Percentiles rank a stretch among this genome's conserved stretches.
Conservation (phyloP, 805 yeast genomes). For the Cephaloascus fragrans region DNA sequence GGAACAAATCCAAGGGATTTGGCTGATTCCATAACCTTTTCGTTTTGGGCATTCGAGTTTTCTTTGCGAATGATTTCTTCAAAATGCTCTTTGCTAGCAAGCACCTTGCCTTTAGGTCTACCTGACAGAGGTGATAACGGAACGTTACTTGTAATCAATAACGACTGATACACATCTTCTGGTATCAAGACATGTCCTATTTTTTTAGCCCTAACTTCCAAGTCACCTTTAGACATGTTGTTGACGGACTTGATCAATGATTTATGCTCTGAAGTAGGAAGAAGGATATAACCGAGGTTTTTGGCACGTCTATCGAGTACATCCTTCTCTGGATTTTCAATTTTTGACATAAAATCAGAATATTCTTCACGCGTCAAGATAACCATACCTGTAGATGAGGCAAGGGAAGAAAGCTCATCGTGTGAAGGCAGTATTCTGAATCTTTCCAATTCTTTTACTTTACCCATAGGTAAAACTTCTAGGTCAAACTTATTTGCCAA, state of each 20-base stretch:
- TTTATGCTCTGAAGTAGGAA: slow-evolving; percentile 13
- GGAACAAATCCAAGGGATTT: slow-evolving; percentile 18
- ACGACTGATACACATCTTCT: slow-evolving; percentile 9
- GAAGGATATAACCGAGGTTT: slow-evolving; percentile 9
- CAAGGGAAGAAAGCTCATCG: slow-evolving; percentile 1
- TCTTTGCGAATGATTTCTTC: slow-evolving; percentile 15
- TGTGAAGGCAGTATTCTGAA: slow-evolving; percentile 4
- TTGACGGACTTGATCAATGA: slow-evolving; percentile 4
- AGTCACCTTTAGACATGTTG: slow-evolving; percentile 8
- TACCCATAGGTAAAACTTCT: background rate
- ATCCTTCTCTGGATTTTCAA: slow-evolving; percentile 11
- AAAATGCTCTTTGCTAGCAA: slow-evolving; percentile 21
- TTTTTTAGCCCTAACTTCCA: slow-evolving; percentile 16
- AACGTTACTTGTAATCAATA: background rate
- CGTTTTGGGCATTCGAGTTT: slow-evolving; percentile 11
- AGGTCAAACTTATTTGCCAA: background rate
- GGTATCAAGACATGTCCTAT: slow-evolving; percentile 17
- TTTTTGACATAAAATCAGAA: slow-evolving; percentile 5
- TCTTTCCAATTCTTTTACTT: background rate
- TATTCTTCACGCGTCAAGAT: background rate
- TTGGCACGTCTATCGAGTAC: slow-evolving; percentile 8
- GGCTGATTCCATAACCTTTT: slow-evolving; percentile 19
- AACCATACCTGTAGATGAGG: background rate
- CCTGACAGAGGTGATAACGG: slow-evolving; percentile 1
- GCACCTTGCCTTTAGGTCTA: slow-evolving; percentile 10